These are phyloP conservation scores for Botrytis medusae DNA, from an alignment of 2,329 filamentous ascomycete genomes.

Conservation along the genomic window DNA sequence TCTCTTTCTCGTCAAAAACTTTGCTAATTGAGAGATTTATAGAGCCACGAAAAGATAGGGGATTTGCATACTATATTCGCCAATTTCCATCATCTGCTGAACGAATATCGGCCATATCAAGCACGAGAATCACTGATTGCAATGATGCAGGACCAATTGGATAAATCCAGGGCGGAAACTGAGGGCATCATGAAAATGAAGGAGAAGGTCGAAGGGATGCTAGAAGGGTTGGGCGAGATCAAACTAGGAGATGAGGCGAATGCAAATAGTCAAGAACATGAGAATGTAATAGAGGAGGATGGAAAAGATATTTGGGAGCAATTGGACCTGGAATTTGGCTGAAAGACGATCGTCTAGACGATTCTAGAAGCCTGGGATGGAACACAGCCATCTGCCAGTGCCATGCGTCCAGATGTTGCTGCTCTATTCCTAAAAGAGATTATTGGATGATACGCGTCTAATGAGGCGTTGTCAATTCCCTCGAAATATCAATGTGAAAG, in stretches of 20 bases:
- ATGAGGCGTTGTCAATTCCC: neutral
- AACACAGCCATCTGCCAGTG: neutral
- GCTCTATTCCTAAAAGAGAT: neutral
- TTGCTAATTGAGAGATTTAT: conserved; percentile 28
- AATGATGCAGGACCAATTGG: conserved; percentile 83
- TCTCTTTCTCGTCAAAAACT: neutral
- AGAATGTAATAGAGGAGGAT: conserved; percentile 22
- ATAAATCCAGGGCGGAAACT: conserved; percentile 71
- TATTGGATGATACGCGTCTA: neutral
- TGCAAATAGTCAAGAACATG: conserved; percentile 26
- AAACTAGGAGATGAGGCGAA: conserved; percentile 25
- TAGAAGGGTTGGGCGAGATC: conserved; percentile 65
- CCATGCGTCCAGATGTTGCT: neutral
- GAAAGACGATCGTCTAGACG: neutral
- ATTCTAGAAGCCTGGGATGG: neutral
- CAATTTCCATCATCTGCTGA: conserved; percentile 91
- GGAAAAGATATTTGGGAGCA: conserved; percentile 45
- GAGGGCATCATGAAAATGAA: conserved; percentile 64
- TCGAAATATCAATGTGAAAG: neutral
- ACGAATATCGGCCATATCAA: conserved; percentile 92
- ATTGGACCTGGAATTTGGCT: conserved; percentile 45
- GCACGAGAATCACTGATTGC: conserved; percentile 82
- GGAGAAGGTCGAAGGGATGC: conserved; percentile 69
- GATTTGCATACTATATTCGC: conserved; percentile 81
- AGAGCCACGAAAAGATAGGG: conserved; percentile 69